Conservation (phyloP, 768 basidiomycete species). For the Mycena olivaceomarginata region DNA sequence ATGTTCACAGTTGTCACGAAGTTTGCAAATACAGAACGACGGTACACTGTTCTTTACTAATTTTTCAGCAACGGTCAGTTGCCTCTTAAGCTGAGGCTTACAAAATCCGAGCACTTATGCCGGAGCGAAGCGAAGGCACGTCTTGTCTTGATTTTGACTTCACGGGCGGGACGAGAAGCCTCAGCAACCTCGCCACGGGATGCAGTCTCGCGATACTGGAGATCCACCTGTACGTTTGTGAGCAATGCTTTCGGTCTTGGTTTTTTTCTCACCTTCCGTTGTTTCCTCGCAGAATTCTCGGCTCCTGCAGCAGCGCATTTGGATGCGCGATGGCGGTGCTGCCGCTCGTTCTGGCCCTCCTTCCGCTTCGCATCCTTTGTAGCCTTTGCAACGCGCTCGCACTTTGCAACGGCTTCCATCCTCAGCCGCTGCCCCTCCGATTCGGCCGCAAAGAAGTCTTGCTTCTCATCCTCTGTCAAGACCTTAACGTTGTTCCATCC, state of each 20-base stretch:
- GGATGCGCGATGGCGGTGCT: constrained; percentile 6
- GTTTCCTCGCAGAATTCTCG: constrained; percentile 17
- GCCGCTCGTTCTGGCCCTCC: constrained; percentile 33
- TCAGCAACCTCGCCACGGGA: constrained; percentile 21
- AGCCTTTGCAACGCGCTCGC: constrained; percentile 3
- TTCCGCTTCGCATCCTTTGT: constrained; percentile 12
- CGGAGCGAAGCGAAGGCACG: too few relatives aligned
- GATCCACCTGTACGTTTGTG: constrained; percentile 17
- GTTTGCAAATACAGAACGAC: too few relatives aligned
- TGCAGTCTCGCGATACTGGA: constrained; percentile 16
- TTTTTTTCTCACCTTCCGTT: constrained; percentile 21
- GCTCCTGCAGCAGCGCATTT: constrained; percentile 14
- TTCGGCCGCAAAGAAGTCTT: constrained; percentile 1
- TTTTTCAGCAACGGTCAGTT: too few relatives aligned
- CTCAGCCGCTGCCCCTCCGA: constrained; percentile 16
- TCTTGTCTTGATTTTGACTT: constrained; percentile 2
- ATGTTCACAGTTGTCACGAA: too few relatives aligned
- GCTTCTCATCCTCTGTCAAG: constrained; percentile 24
- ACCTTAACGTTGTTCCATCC: constrained; percentile 32
- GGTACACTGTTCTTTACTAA: too few relatives aligned
- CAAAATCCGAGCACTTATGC: too few relatives aligned
- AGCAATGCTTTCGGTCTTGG: neutral
- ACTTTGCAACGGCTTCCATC: neutral
- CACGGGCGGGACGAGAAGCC: constrained; percentile 30
- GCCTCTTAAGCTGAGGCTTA: too few relatives aligned